Evolutionary conservation across 2,329 filamentous ascomycete genomes (phyloP).

Genomic region (Dichotomopilus funicola): DNA sequence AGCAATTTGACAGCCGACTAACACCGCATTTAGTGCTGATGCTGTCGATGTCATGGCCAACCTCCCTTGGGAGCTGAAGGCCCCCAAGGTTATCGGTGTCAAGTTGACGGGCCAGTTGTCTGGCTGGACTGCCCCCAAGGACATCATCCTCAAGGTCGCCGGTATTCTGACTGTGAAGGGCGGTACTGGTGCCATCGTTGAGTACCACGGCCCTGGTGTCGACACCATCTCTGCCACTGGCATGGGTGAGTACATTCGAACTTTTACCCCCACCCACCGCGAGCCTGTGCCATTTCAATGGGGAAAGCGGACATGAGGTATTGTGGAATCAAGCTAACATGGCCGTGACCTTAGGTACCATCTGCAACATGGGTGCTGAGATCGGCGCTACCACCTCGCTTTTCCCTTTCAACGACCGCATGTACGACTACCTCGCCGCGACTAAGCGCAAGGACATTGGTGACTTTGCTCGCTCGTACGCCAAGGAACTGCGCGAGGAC

Average conservation of each 20-base stretch:
- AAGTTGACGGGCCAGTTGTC: slow-evolving; percentile 83
- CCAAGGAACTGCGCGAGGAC: slow-evolving; percentile 78
- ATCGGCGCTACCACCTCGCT: slow-evolving; percentile 84
- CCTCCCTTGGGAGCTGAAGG: slow-evolving; percentile 96
- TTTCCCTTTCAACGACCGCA: slow-evolving; percentile 96
- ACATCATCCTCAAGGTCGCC: slow-evolving; percentile 95
- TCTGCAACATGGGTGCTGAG: slow-evolving; percentile 40
- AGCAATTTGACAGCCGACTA: neutral
- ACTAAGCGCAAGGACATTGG: slow-evolving; percentile 89
- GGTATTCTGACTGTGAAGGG: slow-evolving; percentile 97
- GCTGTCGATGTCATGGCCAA: slow-evolving; percentile 98
- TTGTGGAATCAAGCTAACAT: neutral
- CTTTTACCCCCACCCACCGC: neutral
- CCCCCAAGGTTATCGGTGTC: slow-evolving; percentile 93
- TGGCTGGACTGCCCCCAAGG: slow-evolving; percentile 92
- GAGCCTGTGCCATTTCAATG: neutral
- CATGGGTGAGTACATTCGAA: slow-evolving; percentile 3
- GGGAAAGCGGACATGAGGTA: neutral
- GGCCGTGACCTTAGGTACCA: neutral
- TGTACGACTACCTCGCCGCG: slow-evolving; percentile 90
- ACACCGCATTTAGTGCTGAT: slow-evolving; percentile 53
- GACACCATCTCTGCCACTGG: slow-evolving; percentile 73
- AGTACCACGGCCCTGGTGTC: slow-evolving; percentile 70
- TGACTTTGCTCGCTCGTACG: slow-evolving; percentile 80
- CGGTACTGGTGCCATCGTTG: slow-evolving; percentile 85